These are phyloP conservation scores for Heritiera littoralis DNA, from an alignment of 345 rosid genomes.

Conservation along the genomic window DNA sequence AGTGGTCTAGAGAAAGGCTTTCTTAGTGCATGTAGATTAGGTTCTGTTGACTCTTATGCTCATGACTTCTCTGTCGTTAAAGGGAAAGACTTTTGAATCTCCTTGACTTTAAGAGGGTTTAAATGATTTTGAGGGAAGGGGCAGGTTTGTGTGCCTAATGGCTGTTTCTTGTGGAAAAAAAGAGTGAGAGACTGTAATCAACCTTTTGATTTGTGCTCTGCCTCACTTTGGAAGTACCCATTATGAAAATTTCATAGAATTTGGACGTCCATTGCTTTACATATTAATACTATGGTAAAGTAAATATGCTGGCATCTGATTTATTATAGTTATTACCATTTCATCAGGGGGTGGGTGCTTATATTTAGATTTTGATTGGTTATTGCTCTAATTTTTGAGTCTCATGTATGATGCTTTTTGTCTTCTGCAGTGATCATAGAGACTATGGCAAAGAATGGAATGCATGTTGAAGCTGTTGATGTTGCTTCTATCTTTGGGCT, in stretches of 20 bases:
- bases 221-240: neutral
- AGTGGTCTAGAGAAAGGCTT: neutral
- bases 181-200: neutral
- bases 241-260: neutral
- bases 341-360: neutral
- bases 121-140: neutral
- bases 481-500: conserved; percentile 52
- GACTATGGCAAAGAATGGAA: conserved; percentile 50
- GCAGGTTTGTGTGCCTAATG: neutral
- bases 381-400: neutral
- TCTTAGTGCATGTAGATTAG: neutral
- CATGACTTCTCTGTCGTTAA: neutral
- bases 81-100: neutral
- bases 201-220: neutral
- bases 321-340: neutral
- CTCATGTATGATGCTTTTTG: conserved; percentile 8
- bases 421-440: conserved; percentile 50
- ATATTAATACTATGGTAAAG: neutral
- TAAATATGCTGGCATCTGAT: conserved; percentile 4
- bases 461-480: conserved; percentile 66
- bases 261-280: neutral
- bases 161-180: neutral
- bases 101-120: neutral
- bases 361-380: neutral
- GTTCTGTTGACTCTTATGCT: neutral